phyloP scores from a whole-genome alignment of 306 rosid species.

The Cicer judaicum region DNA sequence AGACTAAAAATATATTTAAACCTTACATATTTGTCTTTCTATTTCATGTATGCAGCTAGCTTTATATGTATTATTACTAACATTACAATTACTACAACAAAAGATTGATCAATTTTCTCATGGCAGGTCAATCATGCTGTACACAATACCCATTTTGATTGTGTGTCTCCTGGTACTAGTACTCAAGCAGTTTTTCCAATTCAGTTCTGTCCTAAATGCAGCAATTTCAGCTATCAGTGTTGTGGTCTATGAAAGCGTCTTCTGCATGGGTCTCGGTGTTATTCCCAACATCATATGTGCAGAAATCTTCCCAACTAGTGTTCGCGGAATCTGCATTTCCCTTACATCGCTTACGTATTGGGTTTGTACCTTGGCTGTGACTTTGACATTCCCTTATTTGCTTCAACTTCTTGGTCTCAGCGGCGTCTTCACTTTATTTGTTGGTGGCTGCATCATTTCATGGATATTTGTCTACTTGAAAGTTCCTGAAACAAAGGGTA shows the following conservation, averaged over 20 bases:
- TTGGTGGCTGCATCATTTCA: constrained; percentile 58
- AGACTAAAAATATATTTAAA: no score
- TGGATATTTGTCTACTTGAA: constrained; percentile 71
- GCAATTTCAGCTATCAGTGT: constrained; percentile 56
- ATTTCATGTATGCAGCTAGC: background rate
- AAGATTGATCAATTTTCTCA: constrained; percentile 23
- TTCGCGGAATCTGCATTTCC: constrained; percentile 74
- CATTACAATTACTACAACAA: constrained; percentile 4
- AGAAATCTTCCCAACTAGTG: constrained; percentile 71
- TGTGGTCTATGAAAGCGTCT: constrained; percentile 61
- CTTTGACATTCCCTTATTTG: constrained; percentile 58
- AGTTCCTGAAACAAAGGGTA: constrained; percentile 82
- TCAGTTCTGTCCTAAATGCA: constrained; percentile 52
- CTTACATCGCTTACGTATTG: constrained; percentile 68
- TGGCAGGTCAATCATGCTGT: constrained; percentile 67
- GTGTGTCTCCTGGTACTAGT: constrained; percentile 62
- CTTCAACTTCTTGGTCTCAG: constrained; percentile 62
- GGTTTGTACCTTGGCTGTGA: constrained; percentile 62
- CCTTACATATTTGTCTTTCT: no score
- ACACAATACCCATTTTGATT: constrained; percentile 66
- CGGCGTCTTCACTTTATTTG: constrained; percentile 64
- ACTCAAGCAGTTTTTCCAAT: constrained; percentile 44
- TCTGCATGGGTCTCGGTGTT: constrained; percentile 72
- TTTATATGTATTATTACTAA: background rate
- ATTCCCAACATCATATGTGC: constrained; percentile 73